Evolutionary conservation across 441 rosid species (phyloP), one percentile per base, ranked within the genome.

Genomic region (Hypseocharis bilobata): DNA sequence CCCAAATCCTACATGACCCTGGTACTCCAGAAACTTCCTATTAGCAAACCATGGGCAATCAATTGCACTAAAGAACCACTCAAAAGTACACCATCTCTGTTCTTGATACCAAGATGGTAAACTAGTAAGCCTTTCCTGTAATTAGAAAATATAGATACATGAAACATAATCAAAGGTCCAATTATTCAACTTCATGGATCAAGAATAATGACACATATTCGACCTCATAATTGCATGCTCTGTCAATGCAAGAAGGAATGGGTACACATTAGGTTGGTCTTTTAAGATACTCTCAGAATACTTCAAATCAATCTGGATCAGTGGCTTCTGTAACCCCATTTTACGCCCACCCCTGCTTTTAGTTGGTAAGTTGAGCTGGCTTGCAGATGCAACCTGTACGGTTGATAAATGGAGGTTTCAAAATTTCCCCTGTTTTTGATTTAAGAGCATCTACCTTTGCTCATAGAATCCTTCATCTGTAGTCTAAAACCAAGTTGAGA

Each of bases 41-140:
- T 80, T 84, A 38, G 87, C 82, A 78, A 86, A 86, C 91, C 91
- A 86, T 22, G 91, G 91, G 70, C 84, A 86, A 81, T 86, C 92
- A 66, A 83, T 82, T 57, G 87, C 81, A 75, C 89, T 80, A 63
- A 82, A 85, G 75, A 87, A 83, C 92, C 89, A 85, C 79, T 85
- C 86, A 73, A 78, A 87, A 62, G 65, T 57, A 76, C 88, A 83
- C 89, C 89, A 82, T 68, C 78, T 78, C 64, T 85, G 78, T 19
- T 83, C 80, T 72, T 71, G 72, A 63, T 63, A 51, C 60, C 74
- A 74, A 54, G 83, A 83, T 54, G 83, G 76, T 82, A 76, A 83
- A 71, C 78, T 72, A 10, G 82, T 81, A 72, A 87, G 78, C 74
- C 78, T 85, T 69, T 82, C 88, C 85, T 85, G 83, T 49, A 74